phyloP scores from a whole-genome alignment of 1,139 yeast genomes.

The Yamadazyma taylorii region DNA sequence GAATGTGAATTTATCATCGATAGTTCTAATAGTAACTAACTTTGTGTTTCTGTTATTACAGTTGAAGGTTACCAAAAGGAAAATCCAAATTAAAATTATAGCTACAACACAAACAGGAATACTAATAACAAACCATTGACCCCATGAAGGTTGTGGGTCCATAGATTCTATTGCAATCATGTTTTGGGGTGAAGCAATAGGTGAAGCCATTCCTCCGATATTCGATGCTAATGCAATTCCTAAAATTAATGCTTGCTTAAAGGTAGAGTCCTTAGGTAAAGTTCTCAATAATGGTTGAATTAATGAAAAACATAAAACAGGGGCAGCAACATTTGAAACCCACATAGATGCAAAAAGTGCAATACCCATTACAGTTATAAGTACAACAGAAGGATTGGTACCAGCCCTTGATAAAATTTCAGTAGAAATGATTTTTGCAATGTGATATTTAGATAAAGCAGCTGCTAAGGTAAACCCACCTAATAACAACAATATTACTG shows the following conservation, averaged over 20 bases:
- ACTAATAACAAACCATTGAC: conserved; percentile 72
- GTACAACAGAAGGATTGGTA: conserved; percentile 74
- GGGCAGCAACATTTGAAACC: conserved; percentile 96
- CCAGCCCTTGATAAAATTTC: conserved; percentile 81
- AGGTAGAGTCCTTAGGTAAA: conserved; percentile 58
- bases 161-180: conserved; percentile 71
- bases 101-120: conserved; percentile 62
- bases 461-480: conserved; percentile 79
- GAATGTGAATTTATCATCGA: conserved; percentile 57
- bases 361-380: conserved; percentile 79
- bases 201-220: conserved; percentile 80
- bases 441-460: conserved; percentile 67
- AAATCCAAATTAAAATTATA: conserved; percentile 55
- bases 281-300: conserved; percentile 74
- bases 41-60: conserved; percentile 42
- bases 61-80: conserved; percentile 58
- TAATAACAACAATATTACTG: conserved; percentile 64
- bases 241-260: conserved; percentile 62
- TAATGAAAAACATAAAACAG: conserved; percentile 85
- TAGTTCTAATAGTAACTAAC: conserved; percentile 53
- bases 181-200: conserved; percentile 77
- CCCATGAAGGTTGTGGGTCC: conserved; percentile 72
- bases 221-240: conserved; percentile 76
- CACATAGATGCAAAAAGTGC: conserved; percentile 89
- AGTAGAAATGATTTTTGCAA: conserved; percentile 84